phyloP scores from a whole-genome alignment of 2,329 filamentous ascomycete species.

The Calonectria honghensis region DNA sequence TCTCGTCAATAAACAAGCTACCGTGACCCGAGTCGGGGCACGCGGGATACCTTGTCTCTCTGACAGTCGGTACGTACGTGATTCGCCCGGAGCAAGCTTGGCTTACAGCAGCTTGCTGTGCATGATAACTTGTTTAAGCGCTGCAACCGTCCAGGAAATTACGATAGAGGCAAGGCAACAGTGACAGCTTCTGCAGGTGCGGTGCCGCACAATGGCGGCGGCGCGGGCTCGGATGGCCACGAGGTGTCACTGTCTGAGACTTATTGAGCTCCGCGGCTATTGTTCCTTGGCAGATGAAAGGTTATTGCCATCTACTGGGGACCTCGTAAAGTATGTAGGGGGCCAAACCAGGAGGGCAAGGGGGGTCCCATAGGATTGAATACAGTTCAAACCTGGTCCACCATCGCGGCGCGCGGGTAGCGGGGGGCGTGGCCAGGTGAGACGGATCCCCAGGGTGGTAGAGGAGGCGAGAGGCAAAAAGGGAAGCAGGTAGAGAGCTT shows the following conservation, averaged over 20 bases:
- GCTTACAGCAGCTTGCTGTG: background rate
- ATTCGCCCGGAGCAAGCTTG: background rate
- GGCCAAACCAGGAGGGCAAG: background rate
- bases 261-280: slow-evolving; percentile 33
- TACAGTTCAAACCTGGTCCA: slow-evolving; percentile 18
- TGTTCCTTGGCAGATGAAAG: slow-evolving; percentile 24
- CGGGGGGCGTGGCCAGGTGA: slow-evolving; percentile 25
- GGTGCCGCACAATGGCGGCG: slow-evolving; percentile 27
- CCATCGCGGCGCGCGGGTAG: slow-evolving; percentile 25
- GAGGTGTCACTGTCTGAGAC: slow-evolving; percentile 49
- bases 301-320: slow-evolving; percentile 21
- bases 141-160: slow-evolving; percentile 24
- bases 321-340: slow-evolving; percentile 25
- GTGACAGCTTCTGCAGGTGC: slow-evolving; percentile 28
- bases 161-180: slow-evolving; percentile 7
- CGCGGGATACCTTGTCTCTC: background rate
- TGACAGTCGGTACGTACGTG: background rate
- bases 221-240: slow-evolving; percentile 37
- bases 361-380: slow-evolving; percentile 7
- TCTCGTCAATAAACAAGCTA: slow-evolving; percentile 23
- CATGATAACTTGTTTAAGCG: slow-evolving; percentile 21
- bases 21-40: slow-evolving; percentile 14
- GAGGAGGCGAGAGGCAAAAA: slow-evolving; percentile 20
- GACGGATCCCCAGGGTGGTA: slow-evolving; percentile 21
- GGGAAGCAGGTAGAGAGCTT: background rate